Base-by-base conservation (phyloP, 306 rosid species). In the Psophocarpus tetragonolobus region DNA sequence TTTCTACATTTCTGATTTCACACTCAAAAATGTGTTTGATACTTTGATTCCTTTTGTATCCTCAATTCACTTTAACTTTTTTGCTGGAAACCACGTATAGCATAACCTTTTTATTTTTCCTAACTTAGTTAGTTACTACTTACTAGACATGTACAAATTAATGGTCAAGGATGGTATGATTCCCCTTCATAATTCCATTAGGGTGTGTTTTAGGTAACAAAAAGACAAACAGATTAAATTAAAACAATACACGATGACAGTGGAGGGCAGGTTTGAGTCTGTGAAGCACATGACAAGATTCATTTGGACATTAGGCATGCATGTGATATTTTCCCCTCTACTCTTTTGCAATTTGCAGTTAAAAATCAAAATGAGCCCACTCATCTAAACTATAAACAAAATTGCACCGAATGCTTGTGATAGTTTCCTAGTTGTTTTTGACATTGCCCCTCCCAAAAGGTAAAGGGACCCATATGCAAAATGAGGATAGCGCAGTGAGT, bases 71-170 rank as follows among this genome's bases (percentile, higher is more conserved):
- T 50, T 38, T 41, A 17, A 14, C 81, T 81, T 81, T 68, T 45
- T 68, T 53, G 85, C 73, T 81, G 81, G 85, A 81, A 36, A 32
- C 73, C 84, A 80, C 70, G n/a, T n/a, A 54, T 8, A 60, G 12
- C 21, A 35, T 0, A 29, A 57, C 56, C 44, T 54, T 42, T 35
- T 48, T 5, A 18, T 17, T 20, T 75, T 60, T 26, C 73, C 77
- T 67, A 75, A 60, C 85, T 68, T 82, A 81, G 38, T 36, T n/a
- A n/a, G n/a, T n/a, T 48, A 53, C 71, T 81, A 74, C 17, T 32
- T 51, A 57, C 68, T 68, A 75, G 54, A 68, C 81, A 38, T 39
- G n/a, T 7, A 26, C 45, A 62, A 72, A 26, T 67, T 15, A 61
- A 47, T 23, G 54, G 56, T 20, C 44, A 48, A 72, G 8, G 29